phyloP scores from a whole-genome alignment of 1,284 basidiomycete genomes.

The Apiotrichum akiyoshidainum region DNA sequence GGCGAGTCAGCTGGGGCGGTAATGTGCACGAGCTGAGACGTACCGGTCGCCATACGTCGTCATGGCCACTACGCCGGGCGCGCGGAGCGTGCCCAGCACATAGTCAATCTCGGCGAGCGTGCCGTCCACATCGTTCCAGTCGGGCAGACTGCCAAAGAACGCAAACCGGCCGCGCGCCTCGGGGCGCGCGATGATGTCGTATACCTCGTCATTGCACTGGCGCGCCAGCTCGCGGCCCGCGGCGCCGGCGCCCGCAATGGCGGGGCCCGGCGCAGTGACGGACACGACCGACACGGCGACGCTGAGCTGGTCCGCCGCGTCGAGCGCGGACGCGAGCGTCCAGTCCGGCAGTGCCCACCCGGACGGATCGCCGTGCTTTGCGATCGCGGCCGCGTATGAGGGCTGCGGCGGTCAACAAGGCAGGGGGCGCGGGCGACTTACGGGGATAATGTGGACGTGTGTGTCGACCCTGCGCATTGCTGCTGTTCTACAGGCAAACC shows the following conservation, averaged over 20 bases:
- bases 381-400: slow-evolving; percentile 6
- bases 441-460: slow-evolving; percentile 12
- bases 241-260: background rate
- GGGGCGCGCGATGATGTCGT: background rate
- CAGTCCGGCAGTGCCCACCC: slow-evolving; percentile 6
- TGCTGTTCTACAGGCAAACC: no score
- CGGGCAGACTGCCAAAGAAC: slow-evolving; percentile 6
- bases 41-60: slow-evolving; percentile 7
- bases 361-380: slow-evolving; percentile 9
- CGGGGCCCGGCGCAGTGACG: slow-evolving; percentile 9
- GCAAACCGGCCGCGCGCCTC: background rate
- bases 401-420: background rate
- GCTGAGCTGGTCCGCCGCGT: slow-evolving; percentile 2
- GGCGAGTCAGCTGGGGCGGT: background rate
- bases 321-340: background rate
- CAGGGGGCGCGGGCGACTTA: background rate
- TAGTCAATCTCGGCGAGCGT: slow-evolving; percentile 10
- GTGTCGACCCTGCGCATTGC: slow-evolving; percentile 5
- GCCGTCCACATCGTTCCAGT: slow-evolving; percentile 6
- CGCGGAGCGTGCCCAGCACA: background rate
- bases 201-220: slow-evolving; percentile 7
- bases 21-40: background rate
- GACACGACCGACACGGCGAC: slow-evolving; percentile 5
- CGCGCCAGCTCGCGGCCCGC: slow-evolving; percentile 7
- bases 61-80: slow-evolving; percentile 6